phyloP scores from a whole-genome alignment of 768 basidiomycete species.

The Trametes cubensis region DNA sequence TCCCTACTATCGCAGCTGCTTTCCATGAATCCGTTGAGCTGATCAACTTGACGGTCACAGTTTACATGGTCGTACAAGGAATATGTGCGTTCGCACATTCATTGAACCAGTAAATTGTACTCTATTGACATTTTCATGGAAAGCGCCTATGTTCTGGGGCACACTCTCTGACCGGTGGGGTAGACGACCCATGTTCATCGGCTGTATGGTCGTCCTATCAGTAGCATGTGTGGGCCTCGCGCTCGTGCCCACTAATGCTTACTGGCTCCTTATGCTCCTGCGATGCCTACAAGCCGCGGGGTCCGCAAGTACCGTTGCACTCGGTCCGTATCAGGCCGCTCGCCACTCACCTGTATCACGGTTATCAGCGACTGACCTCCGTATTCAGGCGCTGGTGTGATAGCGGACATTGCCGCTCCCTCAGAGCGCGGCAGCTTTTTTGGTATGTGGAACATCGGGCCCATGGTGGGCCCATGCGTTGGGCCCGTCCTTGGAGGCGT shows the following conservation, averaged over 20 bases:
- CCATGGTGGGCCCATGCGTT: constrained; percentile 53
- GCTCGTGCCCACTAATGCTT: constrained; percentile 56
- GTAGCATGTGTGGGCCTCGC: constrained; percentile 68
- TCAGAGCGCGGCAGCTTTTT: constrained; percentile 76
- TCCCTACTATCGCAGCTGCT: constrained; percentile 63
- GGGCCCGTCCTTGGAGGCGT: constrained; percentile 56
- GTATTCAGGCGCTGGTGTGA: constrained; percentile 66
- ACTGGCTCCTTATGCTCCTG: constrained; percentile 81
- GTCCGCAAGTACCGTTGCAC: constrained; percentile 75
- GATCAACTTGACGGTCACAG: constrained; percentile 80
- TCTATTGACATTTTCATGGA: too few species aligned
- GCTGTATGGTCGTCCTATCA: constrained; percentile 64
- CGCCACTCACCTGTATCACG: too few species aligned
- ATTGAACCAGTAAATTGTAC: too few species aligned
- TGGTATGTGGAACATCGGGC: constrained; percentile 66
- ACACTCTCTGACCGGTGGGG: constrained; percentile 69
- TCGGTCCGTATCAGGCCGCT: constrained; percentile 47
- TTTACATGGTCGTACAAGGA: constrained; percentile 74
- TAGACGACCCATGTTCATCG: constrained; percentile 62
- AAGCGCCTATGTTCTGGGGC: constrained; percentile 63
- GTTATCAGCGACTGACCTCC: background rate
- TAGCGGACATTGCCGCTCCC: constrained; percentile 75
- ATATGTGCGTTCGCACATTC: constrained; percentile 44
- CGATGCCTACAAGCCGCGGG: constrained; percentile 80
- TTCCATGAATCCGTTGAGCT: constrained; percentile 70